Evolutionary conservation across 805 yeast species (phyloP), one percentile per base, ranked within the genome.

Genomic region (Barnettozyma sucrosica): DNA sequence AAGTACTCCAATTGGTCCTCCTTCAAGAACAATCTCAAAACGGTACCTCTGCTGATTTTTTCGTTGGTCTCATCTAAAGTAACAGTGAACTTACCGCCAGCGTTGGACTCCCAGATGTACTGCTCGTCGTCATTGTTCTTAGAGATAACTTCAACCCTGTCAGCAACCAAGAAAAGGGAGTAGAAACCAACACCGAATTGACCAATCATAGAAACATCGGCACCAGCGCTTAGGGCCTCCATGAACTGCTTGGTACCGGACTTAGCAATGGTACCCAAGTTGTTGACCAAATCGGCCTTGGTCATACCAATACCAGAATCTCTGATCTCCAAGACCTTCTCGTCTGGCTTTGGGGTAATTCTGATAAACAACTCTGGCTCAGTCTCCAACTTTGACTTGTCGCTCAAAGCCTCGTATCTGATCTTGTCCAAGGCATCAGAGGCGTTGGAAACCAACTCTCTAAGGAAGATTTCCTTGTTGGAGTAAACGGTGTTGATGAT

Each of bases 161-260:
- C 99, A 64, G 99, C 98, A 68, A 93, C 99, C 77, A 93, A 81
- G 87, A 93, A 93, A 60, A 92, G 79, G 47, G 99, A 93, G 85
- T 93, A 93, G 92, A 93, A 93, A 83, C 99, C 99, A 63, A 93
- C 99, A 89, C 99, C 99, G 79, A 93, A 93, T 78, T 93, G 99
- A 81, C 99, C 99, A 76, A 93, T 93, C 99, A 93, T 93, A 56
- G 98, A 90, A 55, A 93, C 97, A 72, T 93, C 99, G 53, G 99
- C 99, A 76, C 99, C 99, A 57, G 97, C 98, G 58, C 96, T 85
- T 58, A 95, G 80, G 59, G 99, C 99, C 77, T 93, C 99, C 99
- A 93, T 93, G 74, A 93, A 93, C 62, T 96, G 89, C 79, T 93
- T 93, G 63, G 99, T 93, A 77, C 99, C 99, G 58, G 99, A 93